These are phyloP conservation scores for Fagopyrum homotropicum DNA, from an alignment of 148 eudicot species.

Conservation along the genomic window DNA sequence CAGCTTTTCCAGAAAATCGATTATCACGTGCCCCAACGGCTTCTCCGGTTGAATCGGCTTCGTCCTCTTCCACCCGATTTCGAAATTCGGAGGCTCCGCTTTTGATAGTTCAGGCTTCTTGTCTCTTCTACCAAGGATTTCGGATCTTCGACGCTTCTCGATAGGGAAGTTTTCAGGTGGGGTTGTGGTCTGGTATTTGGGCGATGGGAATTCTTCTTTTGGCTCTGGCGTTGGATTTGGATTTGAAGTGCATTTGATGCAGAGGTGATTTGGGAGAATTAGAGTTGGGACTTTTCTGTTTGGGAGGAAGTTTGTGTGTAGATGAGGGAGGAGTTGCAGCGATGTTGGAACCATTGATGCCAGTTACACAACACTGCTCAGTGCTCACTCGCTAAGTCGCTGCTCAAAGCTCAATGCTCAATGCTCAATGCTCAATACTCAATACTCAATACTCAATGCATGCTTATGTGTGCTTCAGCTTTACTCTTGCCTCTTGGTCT, in stretches of 20 bases:
- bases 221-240: not conserved
- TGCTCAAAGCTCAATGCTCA: no score
- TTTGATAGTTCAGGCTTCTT: conserved; percentile 36
- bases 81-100: conserved; percentile 66
- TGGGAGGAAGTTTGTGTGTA: not conserved
- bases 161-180: conserved; percentile 57
- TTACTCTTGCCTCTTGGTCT: no score
- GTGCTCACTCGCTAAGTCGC: no score
- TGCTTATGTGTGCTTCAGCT: no score
- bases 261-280: not conserved
- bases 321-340: not conserved
- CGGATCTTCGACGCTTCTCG: conserved; percentile 59
- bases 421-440: no score
- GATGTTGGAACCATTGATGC: conserved; percentile 5
- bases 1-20: conserved; percentile 75
- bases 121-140: conserved; percentile 55
- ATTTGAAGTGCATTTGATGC: not conserved
- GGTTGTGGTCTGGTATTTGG: conserved; percentile 35
- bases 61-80: conserved; percentile 89
- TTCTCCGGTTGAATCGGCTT: conserved; percentile 53
- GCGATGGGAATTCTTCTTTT: conserved; percentile 27
- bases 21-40: conserved; percentile 76
- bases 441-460: no score
- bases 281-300: not conserved
- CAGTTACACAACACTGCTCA: not conserved